phyloP scores from a whole-genome alignment of 2,329 filamentous ascomycete genomes.

The Colletotrichum gigasporum region DNA sequence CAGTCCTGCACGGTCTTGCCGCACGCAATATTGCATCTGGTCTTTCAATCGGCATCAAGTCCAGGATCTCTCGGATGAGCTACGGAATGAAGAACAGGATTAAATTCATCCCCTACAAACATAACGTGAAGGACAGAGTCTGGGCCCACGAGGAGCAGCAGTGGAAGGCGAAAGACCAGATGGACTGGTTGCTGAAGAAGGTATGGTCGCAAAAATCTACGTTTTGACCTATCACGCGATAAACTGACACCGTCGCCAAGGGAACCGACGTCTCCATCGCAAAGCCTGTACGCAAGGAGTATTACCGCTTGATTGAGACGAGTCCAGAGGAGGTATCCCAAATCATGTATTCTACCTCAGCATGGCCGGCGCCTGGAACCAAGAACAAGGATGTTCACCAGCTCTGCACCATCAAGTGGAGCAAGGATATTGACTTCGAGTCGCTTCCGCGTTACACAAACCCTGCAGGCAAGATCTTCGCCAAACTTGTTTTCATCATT shows the following conservation, averaged over 20 bases:
- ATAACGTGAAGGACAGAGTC: constrained; percentile 12
- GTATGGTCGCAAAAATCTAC: constrained; percentile 18
- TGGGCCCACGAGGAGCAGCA: neutral
- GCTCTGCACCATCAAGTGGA: constrained; percentile 36
- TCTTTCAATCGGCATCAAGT: neutral
- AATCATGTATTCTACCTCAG: constrained; percentile 4
- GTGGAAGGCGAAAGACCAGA: constrained; percentile 33
- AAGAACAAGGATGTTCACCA: rapidly evolving
- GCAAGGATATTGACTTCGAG: neutral
- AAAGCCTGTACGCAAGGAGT: neutral
- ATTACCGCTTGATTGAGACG: neutral
- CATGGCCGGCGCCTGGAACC: neutral
- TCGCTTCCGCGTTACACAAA: constrained; percentile 32
- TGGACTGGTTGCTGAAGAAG: constrained; percentile 41
- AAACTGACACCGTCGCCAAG: constrained; percentile 24
- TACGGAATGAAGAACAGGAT: constrained; percentile 31
- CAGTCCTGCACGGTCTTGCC: constrained; percentile 39
- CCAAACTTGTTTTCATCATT: neutral
- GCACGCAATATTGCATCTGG: neutral
- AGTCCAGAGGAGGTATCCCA: constrained; percentile 9
- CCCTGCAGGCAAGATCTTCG: constrained; percentile 6
- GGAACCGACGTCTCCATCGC: neutral
- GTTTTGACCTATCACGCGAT: neutral
- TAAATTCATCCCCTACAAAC: neutral
- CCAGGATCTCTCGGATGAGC: constrained; percentile 40